These are phyloP conservation scores for Ceratocystis destructans DNA, from an alignment of 2,329 filamentous ascomycete genomes.

Conservation along the genomic window DNA sequence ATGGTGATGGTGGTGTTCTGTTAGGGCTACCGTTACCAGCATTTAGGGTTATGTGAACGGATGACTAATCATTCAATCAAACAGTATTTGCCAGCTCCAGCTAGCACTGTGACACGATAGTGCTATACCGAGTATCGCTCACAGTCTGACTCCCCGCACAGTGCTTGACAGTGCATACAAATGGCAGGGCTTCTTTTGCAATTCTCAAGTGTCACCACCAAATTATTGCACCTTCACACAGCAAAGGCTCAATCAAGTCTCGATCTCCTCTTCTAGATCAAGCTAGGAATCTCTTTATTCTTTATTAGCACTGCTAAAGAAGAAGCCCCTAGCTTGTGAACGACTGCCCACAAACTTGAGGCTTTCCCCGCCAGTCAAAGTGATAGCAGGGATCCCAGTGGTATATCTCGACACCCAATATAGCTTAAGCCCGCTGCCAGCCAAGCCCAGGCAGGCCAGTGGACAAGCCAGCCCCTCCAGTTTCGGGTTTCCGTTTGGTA, in stretches of 20 bases:
- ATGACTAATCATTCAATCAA: not conserved
- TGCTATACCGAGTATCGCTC: not conserved
- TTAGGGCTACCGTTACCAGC: not conserved
- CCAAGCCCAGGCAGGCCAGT: not conserved
- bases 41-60: rapidly evolving
- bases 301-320: not conserved
- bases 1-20: not conserved
- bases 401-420: conserved; percentile 7
- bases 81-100: not conserved
- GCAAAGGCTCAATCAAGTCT: not conserved
- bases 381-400: not conserved
- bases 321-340: not conserved
- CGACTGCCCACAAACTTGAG: not conserved
- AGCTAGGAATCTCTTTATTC: not conserved
- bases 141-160: not conserved
- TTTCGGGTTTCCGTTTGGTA: not conserved
- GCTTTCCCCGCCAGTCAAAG: conserved; percentile 6
- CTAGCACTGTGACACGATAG: not conserved
- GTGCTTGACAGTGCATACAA: not conserved
- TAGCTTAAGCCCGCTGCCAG: conserved; percentile 2
- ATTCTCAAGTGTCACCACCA: not conserved
- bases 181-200: not conserved
- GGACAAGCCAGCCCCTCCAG: conserved; percentile 3
- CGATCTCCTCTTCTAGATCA: not conserved
- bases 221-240: not conserved